Evolutionary conservation across 805 yeast species (phyloP).

Genomic region (Wickerhamomyces kurtzmanii): DNA sequence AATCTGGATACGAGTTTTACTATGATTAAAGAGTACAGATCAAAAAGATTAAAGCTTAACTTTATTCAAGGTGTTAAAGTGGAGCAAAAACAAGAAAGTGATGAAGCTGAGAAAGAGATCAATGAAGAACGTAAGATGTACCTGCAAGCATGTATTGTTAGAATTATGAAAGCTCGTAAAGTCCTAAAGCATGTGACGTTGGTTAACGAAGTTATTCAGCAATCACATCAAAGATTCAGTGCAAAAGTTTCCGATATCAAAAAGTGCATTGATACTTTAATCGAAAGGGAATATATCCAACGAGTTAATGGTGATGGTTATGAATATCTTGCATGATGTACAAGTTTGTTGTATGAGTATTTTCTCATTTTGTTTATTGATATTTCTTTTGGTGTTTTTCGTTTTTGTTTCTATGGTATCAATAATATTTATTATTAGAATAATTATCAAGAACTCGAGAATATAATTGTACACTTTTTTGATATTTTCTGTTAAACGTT

Average conservation of each 20-base stretch:
- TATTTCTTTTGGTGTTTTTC: too few species aligned
- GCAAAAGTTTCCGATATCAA: slow-evolving; percentile 85
- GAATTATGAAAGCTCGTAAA: slow-evolving; percentile 94
- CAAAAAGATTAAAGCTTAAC: slow-evolving; percentile 76
- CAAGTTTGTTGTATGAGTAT: background rate
- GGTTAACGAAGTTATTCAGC: slow-evolving; percentile 82
- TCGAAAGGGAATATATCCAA: slow-evolving; percentile 77
- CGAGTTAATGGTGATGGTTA: slow-evolving; percentile 68
- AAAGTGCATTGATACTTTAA: slow-evolving; percentile 72
- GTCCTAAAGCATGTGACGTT: slow-evolving; percentile 67
- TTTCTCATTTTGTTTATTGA: too few species aligned
- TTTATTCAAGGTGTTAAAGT: slow-evolving; percentile 51
- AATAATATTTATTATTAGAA: too few species aligned
- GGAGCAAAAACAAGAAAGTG: slow-evolving; percentile 60
- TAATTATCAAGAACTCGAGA: too few species aligned
- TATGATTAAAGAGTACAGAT: slow-evolving; percentile 73
- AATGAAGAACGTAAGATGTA: slow-evolving; percentile 80
- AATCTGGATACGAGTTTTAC: slow-evolving; percentile 52
- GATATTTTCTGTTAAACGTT: too few species aligned
- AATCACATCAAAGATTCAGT: slow-evolving; percentile 68
- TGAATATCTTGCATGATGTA: slow-evolving; percentile 64
- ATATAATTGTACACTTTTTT: too few species aligned
- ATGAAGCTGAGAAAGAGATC: slow-evolving; percentile 69
- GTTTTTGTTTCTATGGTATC: too few species aligned
- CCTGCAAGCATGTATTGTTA: slow-evolving; percentile 87